Conservation (phyloP, 129 eudicot genomes). For the Lonicera japonica region DNA sequence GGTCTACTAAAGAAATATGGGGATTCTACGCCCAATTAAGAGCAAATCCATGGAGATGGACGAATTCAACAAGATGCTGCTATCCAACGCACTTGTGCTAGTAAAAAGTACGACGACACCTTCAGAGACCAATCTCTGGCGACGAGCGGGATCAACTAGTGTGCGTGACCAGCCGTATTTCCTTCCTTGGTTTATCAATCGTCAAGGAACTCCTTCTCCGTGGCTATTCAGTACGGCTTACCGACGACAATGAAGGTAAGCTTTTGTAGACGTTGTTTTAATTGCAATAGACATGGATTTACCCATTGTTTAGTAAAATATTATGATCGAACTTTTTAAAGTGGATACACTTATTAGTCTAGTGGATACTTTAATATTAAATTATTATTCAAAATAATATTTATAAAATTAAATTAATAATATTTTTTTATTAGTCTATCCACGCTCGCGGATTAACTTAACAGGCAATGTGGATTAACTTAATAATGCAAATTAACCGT, state of each 20-base stretch:
- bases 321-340: too few species aligned
- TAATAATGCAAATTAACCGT: too few species aligned
- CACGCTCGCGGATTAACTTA: too few species aligned
- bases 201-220: conserved; percentile 59
- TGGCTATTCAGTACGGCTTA: conserved; percentile 65
- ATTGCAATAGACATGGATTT: background rate
- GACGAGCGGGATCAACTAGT: conserved; percentile 31
- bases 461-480: too few species aligned
- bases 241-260: conserved; percentile 66
- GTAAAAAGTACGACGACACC: conserved; percentile 28
- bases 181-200: conserved; percentile 58
- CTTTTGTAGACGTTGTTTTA: background rate
- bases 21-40: conserved; percentile 47
- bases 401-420: too few species aligned
- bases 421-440: too few species aligned
- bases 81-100: conserved; percentile 47
- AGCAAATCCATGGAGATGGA: conserved; percentile 50
- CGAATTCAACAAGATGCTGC: conserved; percentile 56
- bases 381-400: too few species aligned
- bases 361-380: too few species aligned
- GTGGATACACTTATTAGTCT: too few species aligned
- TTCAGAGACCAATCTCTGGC: background rate
- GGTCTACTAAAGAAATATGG: conserved; percentile 33
- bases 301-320: too few species aligned
- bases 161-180: conserved; percentile 80